A percentile compares a stretch with the other conserved stretches of the same genome.
phyloP scores from a whole-genome alignment of 2,329 filamentous ascomycete genomes.

The Herpotrichia juniperi region DNA sequence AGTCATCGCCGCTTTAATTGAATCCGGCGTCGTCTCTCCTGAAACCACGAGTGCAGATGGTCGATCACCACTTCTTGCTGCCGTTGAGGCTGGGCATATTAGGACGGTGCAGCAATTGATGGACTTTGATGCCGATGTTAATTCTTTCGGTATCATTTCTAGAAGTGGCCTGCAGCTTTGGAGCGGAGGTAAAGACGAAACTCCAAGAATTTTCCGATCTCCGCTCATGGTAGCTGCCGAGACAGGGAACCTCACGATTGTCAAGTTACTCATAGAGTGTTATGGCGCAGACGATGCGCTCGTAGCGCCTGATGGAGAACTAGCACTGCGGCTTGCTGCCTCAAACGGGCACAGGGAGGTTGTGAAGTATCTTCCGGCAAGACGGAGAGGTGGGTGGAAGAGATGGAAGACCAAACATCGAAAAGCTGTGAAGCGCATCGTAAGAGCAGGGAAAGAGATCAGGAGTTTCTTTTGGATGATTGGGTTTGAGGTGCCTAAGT shows the following conservation, averaged over 20 bases:
- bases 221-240: conserved; percentile 54
- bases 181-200: background rate
- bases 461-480: conserved; percentile 11
- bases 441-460: conserved; percentile 9
- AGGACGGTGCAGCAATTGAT: conserved; percentile 17
- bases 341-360: conserved; percentile 50
- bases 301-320: conserved; percentile 54
- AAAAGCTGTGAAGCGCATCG: conserved; percentile 13
- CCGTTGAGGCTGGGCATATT: conserved; percentile 17
- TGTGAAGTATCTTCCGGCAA: conserved; percentile 50
- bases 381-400: conserved; percentile 32
- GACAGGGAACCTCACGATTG: conserved; percentile 49
- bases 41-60: conserved; percentile 15
- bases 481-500: conserved; percentile 18
- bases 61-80: conserved; percentile 23
- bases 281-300: conserved; percentile 52
- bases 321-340: conserved; percentile 55
- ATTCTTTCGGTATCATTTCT: conserved; percentile 12
- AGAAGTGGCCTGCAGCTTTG: background rate
- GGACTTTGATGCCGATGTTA: conserved; percentile 20
- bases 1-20: conserved; percentile 14
- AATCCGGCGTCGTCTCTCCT: conserved; percentile 14
- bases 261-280: conserved; percentile 49
- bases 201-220: conserved; percentile 39
- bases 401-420: conserved; percentile 23